Percentiles rank a stretch among this genome's conserved stretches.
phyloP scores from a whole-genome alignment of 768 basidiomycete species.

The Lactarius quietus region DNA sequence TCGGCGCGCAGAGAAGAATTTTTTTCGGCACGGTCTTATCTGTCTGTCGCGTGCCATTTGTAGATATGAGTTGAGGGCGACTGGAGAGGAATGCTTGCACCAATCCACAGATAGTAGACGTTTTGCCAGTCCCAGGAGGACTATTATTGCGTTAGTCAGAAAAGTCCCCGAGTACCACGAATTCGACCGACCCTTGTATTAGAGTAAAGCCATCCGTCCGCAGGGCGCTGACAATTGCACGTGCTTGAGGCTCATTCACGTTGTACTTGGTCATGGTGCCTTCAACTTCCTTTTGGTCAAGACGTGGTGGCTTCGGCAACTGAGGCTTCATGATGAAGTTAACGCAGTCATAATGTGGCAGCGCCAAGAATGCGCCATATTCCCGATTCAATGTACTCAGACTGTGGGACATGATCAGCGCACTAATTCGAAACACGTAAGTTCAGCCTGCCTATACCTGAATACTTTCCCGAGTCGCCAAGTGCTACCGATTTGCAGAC shows the following conservation, averaged over 20 bases:
- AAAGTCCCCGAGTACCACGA: neutral
- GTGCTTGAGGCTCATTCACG: conserved; percentile 93
- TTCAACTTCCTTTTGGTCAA: conserved; percentile 51
- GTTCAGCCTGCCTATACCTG: conserved; percentile 49
- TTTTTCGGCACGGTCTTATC: conserved; percentile 57
- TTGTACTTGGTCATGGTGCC: conserved; percentile 64
- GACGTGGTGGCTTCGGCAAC: conserved; percentile 44
- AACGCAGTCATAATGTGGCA: conserved; percentile 79
- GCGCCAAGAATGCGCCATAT: conserved; percentile 78
- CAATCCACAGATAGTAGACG: conserved; percentile 95
- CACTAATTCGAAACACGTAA: neutral
- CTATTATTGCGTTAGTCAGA: conserved; percentile 38
- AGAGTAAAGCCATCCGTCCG: conserved; percentile 74
- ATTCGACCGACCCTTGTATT: conserved; percentile 78
- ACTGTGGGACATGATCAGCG: conserved; percentile 40
- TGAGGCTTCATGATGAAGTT: conserved; percentile 66
- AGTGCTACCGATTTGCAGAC: conserved; percentile 56
- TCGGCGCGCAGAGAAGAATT: conserved; percentile 91
- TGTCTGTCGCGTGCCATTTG: conserved; percentile 37
- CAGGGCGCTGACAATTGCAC: conserved; percentile 77
- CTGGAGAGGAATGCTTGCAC: conserved; percentile 75
- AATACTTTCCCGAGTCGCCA: conserved; percentile 82
- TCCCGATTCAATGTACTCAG: conserved; percentile 90
- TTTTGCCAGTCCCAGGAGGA: conserved; percentile 98
- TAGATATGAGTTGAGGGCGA: conserved; percentile 46